phyloP scores from a whole-genome alignment of 225 moss, liverwort and hornwort species.

The Rhytidiadelphus loreus region DNA sequence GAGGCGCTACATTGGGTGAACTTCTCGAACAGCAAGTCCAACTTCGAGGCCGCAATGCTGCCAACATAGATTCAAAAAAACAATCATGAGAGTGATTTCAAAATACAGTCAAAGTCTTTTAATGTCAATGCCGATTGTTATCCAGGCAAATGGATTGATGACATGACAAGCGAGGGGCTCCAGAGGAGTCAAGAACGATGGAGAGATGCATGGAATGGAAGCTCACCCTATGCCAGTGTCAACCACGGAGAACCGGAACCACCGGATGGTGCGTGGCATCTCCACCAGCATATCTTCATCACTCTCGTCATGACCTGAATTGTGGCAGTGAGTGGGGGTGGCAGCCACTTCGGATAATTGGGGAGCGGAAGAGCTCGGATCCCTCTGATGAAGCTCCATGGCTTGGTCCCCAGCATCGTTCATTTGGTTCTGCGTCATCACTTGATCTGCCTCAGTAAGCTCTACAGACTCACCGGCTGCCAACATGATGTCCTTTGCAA shows the following conservation, averaged over 20 bases:
- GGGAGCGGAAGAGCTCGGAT: neutral
- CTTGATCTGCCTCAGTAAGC: slow-evolving; percentile 4
- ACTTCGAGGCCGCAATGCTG: slow-evolving; percentile 33
- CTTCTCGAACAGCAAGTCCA: slow-evolving; percentile 54
- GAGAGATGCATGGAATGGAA: neutral
- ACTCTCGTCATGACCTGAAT: neutral
- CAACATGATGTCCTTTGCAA: neutral
- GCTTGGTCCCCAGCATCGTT: neutral
- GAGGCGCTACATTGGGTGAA: slow-evolving; percentile 67
- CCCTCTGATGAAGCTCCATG: neutral
- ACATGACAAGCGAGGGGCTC: neutral
- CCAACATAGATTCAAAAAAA: neutral
- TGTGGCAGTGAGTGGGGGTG: neutral
- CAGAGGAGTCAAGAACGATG: neutral
- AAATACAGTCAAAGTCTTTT: neutral
- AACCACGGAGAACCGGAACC: slow-evolving; percentile 33
- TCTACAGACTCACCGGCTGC: neutral
- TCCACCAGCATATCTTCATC: slow-evolving; percentile 28
- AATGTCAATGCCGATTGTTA: neutral
- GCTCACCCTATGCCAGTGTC: slow-evolving; percentile 40
- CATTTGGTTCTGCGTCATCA: slow-evolving; percentile 7
- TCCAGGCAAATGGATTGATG: neutral
- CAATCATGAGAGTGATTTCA: neutral
- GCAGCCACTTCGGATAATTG: slow-evolving; percentile 13
- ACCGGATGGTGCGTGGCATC: slow-evolving; percentile 14